These are phyloP conservation scores for Fraxinus paxiana DNA, from an alignment of 305 asterid genomes.

Conservation along the genomic window DNA sequence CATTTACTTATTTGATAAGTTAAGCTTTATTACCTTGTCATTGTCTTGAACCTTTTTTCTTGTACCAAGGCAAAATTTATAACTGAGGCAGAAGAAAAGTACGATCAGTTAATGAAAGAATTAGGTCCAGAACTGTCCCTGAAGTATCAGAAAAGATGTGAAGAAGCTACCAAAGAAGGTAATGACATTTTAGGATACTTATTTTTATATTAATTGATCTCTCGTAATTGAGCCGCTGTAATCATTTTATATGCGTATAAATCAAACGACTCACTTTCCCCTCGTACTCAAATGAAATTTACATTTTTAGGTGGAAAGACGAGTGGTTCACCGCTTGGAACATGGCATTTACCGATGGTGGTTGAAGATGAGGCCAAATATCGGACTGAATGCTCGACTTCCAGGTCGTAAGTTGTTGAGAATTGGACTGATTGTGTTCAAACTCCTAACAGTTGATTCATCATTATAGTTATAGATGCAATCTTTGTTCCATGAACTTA, in stretches of 20 bases:
- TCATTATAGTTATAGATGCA: neutral
- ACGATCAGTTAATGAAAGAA: slow-evolving; percentile 45
- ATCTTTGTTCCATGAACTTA: neutral
- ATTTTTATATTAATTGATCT: neutral
- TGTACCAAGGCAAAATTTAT: slow-evolving; percentile 58
- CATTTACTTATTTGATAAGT: neutral
- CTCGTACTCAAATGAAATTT: neutral
- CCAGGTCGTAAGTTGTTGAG: slow-evolving; percentile 9
- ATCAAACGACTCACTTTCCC: neutral
- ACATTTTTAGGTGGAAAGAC: slow-evolving; percentile 58
- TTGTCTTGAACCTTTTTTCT: neutral
- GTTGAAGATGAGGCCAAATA: slow-evolving; percentile 62
- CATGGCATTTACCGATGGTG: slow-evolving; percentile 76
- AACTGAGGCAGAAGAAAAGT: slow-evolving; percentile 72
- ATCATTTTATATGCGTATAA: neutral
- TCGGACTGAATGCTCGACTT: slow-evolving; percentile 29
- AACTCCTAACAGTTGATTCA: neutral
- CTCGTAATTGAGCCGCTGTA: neutral
- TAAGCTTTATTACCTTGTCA: neutral
- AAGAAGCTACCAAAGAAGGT: slow-evolving; percentile 96
- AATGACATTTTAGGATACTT: neutral
- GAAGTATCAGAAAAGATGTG: slow-evolving; percentile 69
- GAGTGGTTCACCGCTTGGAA: slow-evolving; percentile 73
- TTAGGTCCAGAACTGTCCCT: slow-evolving; percentile 52
- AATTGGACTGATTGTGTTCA: neutral